Conservation (phyloP, 2,329 filamentous ascomycete species). For the Colletotrichum sp. region DNA sequence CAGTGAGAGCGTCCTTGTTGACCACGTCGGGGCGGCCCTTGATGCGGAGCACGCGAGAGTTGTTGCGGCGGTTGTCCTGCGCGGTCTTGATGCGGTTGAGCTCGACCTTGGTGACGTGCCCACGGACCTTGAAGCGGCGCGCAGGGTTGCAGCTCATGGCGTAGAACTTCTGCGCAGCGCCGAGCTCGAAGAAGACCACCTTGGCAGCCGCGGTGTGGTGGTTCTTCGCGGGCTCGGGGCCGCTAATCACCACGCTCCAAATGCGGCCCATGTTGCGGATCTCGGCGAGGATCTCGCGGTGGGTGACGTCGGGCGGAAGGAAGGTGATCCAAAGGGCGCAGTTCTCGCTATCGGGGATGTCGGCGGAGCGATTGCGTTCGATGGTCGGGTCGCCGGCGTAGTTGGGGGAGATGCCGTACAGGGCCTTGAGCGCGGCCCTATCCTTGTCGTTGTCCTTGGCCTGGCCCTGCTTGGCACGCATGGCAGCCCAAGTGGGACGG, state of each 20-base stretch:
- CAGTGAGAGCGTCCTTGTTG: conserved; percentile 42
- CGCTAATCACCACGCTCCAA: conserved; percentile 57
- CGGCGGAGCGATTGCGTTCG: conserved; percentile 41
- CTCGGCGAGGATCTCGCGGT: conserved; percentile 46
- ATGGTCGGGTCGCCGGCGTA: conserved; percentile 44
- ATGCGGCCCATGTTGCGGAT: conserved; percentile 55
- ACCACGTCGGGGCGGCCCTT: conserved; percentile 49
- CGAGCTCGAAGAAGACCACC: conserved; percentile 52
- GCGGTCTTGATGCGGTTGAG: conserved; percentile 55
- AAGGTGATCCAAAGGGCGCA: conserved; percentile 60
- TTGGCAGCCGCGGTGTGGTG: conserved; percentile 49
- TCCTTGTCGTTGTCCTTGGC: not conserved
- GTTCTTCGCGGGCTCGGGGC: conserved; percentile 40
- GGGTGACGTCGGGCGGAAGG: conserved; percentile 48
- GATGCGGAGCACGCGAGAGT: conserved; percentile 57
- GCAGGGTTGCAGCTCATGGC: conserved; percentile 16
- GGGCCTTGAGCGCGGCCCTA: not conserved
- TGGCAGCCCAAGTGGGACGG: conserved; percentile 6
- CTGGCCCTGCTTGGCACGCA: not conserved
- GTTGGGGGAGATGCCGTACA: conserved; percentile 31
- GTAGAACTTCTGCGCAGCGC: conserved; percentile 40
- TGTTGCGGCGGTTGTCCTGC: conserved; percentile 24
- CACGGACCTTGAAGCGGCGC: conserved; percentile 40
- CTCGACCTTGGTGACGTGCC: conserved; percentile 40
- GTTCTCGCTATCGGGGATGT: conserved; percentile 46